Conservation (phyloP, 2,329 filamentous ascomycete genomes). For the Bertia moriformis region DNA sequence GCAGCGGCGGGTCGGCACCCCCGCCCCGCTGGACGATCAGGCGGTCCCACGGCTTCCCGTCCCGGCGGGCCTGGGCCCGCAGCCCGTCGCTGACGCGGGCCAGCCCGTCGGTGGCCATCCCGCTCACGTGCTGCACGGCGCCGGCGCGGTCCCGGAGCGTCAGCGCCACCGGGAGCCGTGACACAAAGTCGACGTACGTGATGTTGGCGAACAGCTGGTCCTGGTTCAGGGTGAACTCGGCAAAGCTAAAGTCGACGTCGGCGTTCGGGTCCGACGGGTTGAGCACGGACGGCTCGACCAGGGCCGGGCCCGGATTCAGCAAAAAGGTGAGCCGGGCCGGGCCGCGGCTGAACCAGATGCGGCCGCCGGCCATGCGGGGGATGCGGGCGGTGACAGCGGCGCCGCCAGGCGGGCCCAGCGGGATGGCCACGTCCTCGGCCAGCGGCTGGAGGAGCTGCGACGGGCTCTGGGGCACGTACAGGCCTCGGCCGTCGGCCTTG, state of each 20-base stretch:
- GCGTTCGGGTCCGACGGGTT: constrained; percentile 43
- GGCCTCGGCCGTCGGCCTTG: constrained; percentile 28
- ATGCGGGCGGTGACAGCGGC: constrained; percentile 38
- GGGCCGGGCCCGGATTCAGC: constrained; percentile 47
- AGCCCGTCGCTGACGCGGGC: constrained; percentile 36
- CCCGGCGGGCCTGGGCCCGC: constrained; percentile 33
- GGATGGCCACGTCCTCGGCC: constrained; percentile 41
- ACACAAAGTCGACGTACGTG: constrained; percentile 52
- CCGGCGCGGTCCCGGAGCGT: constrained; percentile 26
- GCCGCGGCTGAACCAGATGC: constrained; percentile 48
- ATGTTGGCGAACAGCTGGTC: constrained; percentile 48
- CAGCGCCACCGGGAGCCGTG: constrained; percentile 35
- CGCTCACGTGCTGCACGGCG: constrained; percentile 33
- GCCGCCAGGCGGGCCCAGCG: constrained; percentile 37
- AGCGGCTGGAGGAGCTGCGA: constrained; percentile 29
- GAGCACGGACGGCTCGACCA: constrained; percentile 54
- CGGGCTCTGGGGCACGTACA: constrained; percentile 42
- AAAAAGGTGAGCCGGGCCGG: constrained; percentile 40
- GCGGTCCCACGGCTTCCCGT: constrained; percentile 46
- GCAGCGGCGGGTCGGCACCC: constrained; percentile 15
- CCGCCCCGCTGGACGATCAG: constrained; percentile 24
- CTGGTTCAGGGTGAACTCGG: constrained; percentile 44
- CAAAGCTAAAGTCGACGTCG: constrained; percentile 36
- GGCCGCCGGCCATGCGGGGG: constrained; percentile 47
- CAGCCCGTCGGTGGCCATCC: constrained; percentile 42